Evolutionary conservation across 1,284 basidiomycete genomes (phyloP), one percentile per base, ranked within the genome.

Genomic region (Cryptococcus sp.): DNA sequence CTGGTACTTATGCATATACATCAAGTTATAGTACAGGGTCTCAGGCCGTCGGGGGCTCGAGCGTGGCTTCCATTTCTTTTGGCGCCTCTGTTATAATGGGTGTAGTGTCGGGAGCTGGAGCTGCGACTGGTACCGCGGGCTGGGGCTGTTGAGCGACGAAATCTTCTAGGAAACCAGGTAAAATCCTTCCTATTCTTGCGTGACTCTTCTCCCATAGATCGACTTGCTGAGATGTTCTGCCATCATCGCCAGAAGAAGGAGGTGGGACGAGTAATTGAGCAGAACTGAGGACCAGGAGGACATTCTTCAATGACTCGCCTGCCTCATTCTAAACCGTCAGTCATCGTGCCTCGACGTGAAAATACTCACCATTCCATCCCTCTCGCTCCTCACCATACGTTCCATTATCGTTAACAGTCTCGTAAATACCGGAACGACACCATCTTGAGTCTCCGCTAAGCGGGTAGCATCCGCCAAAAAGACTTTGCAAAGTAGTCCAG

Each of bases 221-320:
- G 53, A 80, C 81, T 64, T 92, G 89, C 48, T 80, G 80, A 44
- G 84, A 81, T 46, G 81, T 80, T 44, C 86, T 81, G 79, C 77
- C 73, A 48, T 80, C 80, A 1, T 69, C 62, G 37, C 31, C 50
- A 7, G 59, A 41, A 2, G 49, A 42, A 2, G 64, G 77, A 7
- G 88, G 86, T 1, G 87, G 87, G 3, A 91, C 80, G 19, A 98
- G 81, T 50, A 94, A 83, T 3, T 82, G 81, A 0, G 86, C 85
- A 1, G 91, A 88, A 66, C 93, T 85, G 91, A 98, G 94, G 42
- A 98, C 96, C 47, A 98, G 81, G 22, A 98, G 76, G 31, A 97
- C 88, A 70, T 98, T 98, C 77, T 98, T 98, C 61, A 98, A 80
- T 5, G 91, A 93, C 75, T 99, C 96, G 24, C 97, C 82, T 0